Evolutionary conservation across 1,284 basidiomycete species (phyloP).

Genomic region (Xerocomus nothofagi): DNA sequence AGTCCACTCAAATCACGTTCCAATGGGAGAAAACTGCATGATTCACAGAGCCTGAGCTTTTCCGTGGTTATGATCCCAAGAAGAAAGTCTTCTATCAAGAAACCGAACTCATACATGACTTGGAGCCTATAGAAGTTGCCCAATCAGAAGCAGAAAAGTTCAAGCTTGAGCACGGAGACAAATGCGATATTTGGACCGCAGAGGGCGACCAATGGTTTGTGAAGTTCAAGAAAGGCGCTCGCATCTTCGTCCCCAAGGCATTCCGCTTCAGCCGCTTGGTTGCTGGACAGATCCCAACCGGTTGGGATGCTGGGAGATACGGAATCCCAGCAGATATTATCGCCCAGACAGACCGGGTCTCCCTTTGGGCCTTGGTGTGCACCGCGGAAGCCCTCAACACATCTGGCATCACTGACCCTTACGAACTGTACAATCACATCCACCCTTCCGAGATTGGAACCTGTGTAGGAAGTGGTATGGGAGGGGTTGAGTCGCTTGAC

Average conservation of each 20-base stretch:
- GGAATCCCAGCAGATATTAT: slow-evolving; percentile 98
- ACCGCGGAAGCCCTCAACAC: slow-evolving; percentile 95
- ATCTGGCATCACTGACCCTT: slow-evolving; percentile 97
- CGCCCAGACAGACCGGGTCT: slow-evolving; percentile 91
- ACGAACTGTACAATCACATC: slow-evolving; percentile 94
- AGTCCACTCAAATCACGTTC: slow-evolving; percentile 24
- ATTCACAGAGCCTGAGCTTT: slow-evolving; percentile 86
- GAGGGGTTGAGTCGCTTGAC: slow-evolving; percentile 84
- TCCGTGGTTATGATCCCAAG: slow-evolving; percentile 96
- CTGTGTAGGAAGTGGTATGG: slow-evolving; percentile 95
- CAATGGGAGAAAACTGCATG: slow-evolving; percentile 7
- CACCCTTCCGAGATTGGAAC: slow-evolving; percentile 97
- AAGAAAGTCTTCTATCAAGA: slow-evolving; percentile 98
- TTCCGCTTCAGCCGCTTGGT: slow-evolving; percentile 94
- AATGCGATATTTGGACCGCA: slow-evolving; percentile 92
- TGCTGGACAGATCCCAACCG: slow-evolving; percentile 95
- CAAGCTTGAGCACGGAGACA: slow-evolving; percentile 96
- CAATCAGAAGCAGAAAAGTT: slow-evolving; percentile 92
- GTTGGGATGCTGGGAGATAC: slow-evolving; percentile 94
- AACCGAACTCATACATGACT: slow-evolving; percentile 93
- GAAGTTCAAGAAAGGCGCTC: slow-evolving; percentile 98
- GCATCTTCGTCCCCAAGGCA: slow-evolving; percentile 92
- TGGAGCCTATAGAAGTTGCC: slow-evolving; percentile 94
- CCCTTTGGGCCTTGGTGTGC: slow-evolving; percentile 94
- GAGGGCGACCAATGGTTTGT: slow-evolving; percentile 94